Percentiles rank a stretch among this genome's conserved stretches.
Evolutionary conservation across 495 filamentous ascomycete genomes (phyloP).

Genomic region (Xylaria scruposa): DNA sequence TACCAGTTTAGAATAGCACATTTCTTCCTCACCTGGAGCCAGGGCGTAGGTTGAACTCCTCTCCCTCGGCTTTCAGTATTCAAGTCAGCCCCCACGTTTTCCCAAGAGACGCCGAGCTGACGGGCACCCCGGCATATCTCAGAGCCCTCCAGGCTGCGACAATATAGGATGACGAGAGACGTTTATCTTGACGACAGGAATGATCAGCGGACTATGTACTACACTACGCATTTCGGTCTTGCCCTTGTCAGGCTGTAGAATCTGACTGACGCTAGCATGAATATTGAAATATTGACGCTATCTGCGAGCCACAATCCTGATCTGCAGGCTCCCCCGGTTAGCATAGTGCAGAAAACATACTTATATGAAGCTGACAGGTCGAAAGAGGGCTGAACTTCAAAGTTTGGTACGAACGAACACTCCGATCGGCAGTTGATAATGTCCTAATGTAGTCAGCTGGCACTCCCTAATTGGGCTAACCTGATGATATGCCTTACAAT

Average conservation of each 20-base stretch:
- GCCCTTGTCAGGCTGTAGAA: constrained; percentile 15
- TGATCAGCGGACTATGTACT: background rate
- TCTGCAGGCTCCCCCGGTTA: constrained; percentile 6
- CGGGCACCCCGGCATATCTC: background rate
- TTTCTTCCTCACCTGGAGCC: background rate
- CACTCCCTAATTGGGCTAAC: background rate
- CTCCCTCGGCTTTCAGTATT: background rate
- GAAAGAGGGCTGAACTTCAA: constrained; percentile 6
- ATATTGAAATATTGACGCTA: constrained; percentile 8
- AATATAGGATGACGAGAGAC: background rate
- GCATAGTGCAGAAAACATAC: background rate
- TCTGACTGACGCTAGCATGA: background rate
- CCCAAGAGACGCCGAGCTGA: background rate
- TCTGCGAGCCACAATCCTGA: constrained; percentile 2
- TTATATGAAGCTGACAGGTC: background rate
- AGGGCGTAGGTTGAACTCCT: background rate
- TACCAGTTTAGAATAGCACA: background rate
- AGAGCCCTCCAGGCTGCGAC: background rate
- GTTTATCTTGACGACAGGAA: background rate
- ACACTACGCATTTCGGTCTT: background rate
- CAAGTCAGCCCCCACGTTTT: constrained; percentile 12
- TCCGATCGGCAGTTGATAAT: background rate
- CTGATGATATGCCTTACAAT: background rate
- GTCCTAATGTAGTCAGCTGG: background rate
- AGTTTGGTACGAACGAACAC: background rate